Conservation (phyloP, 2,329 filamentous ascomycete species). For the Scopulariopsis brevicaulis region DNA sequence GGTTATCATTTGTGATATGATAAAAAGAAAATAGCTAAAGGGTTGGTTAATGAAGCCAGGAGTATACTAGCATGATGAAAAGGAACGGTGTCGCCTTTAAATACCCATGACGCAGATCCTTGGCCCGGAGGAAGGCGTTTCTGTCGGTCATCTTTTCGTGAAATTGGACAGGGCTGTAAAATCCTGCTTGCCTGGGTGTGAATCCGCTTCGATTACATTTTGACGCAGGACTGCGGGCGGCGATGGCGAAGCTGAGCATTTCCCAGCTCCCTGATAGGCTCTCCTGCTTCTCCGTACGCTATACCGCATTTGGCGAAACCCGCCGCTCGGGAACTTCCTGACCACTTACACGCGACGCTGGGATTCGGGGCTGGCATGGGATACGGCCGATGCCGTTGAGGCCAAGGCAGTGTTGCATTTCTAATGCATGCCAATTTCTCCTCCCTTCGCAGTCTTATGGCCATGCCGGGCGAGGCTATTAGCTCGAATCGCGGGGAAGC, state of each 20-base stretch:
- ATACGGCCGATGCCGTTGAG: not conserved
- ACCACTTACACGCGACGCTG: not conserved
- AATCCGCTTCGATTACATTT: not conserved
- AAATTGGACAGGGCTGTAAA: not conserved
- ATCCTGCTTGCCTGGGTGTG: not conserved
- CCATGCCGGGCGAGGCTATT: not conserved
- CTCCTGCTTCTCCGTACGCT: not conserved
- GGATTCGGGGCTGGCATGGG: not conserved
- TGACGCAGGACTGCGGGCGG: too few relatives aligned
- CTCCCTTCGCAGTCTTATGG: not conserved
- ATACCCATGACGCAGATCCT: not conserved
- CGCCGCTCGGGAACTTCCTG: not conserved
- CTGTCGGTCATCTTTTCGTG: not conserved
- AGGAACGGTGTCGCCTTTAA: not conserved
- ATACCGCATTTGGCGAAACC: constrained; percentile 1
- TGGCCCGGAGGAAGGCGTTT: not conserved
- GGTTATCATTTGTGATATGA: not conserved
- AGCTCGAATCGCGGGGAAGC: not conserved
- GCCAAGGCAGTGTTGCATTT: not conserved
- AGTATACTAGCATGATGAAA: not conserved
- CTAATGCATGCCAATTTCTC: not conserved
- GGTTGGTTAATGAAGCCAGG: not conserved
- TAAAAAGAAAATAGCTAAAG: not conserved
- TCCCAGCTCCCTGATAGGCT: not conserved
- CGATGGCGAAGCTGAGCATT: not conserved